These are phyloP conservation scores for Kondoa subrosea DNA, from an alignment of 768 basidiomycete genomes.

Conservation along the genomic window DNA sequence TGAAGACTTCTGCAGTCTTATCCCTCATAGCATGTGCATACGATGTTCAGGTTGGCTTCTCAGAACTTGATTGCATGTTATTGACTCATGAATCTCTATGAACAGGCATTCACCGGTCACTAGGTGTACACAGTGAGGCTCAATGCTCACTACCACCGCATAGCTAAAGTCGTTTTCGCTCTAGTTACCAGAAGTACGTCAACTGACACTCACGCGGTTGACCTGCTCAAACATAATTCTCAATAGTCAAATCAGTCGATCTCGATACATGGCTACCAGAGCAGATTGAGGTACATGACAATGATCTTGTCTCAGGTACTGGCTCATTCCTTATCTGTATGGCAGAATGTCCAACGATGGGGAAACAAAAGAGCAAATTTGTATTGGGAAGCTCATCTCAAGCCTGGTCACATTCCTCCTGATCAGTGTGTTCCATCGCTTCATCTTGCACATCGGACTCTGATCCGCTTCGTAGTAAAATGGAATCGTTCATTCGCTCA, in stretches of 20 bases:
- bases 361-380: conserved; percentile 80
- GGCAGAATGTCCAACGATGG: conserved; percentile 63
- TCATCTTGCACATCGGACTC: conserved; percentile 3
- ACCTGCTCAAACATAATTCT: not conserved
- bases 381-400: conserved; percentile 95
- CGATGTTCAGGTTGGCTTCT: conserved; percentile 48
- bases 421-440: conserved; percentile 57
- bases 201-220: not conserved
- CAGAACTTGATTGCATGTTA: not conserved
- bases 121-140: conserved; percentile 68
- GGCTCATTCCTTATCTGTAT: not conserved
- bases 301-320: not conserved
- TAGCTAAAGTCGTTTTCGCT: not conserved
- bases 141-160: not conserved
- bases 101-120: conserved; percentile 73
- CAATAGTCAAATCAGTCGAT: conserved; percentile 79
- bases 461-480: conserved; percentile 49
- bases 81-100: not conserved
- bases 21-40: conserved; percentile 50
- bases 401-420: conserved; percentile 72
- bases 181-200: conserved; percentile 4
- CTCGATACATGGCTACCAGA: conserved; percentile 95
- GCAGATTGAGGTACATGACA: conserved; percentile 64
- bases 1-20: not conserved
- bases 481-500: conserved; percentile 89